phyloP scores from a whole-genome alignment of 176 grass and related monocot species.

The Zea luxurians region DNA sequence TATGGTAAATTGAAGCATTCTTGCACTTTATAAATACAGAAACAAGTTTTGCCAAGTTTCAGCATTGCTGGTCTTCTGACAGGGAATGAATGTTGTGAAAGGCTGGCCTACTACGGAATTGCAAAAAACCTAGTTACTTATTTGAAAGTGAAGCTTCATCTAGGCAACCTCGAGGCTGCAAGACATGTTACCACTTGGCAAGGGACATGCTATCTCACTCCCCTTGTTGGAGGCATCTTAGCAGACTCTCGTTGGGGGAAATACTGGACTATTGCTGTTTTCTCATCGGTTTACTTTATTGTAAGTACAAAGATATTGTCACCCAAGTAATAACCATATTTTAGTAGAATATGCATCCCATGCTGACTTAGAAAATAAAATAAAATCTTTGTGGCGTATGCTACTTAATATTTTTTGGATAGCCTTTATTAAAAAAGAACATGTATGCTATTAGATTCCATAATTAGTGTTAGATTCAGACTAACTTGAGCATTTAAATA shows the following conservation, averaged over 20 bases:
- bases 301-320: conserved; percentile 53
- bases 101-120: conserved; percentile 91
- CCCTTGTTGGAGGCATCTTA: conserved; percentile 80
- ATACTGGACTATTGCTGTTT: conserved; percentile 74
- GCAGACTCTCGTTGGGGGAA: conserved; percentile 88
- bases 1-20: neutral
- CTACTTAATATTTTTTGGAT: neutral
- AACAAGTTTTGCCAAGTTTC: neutral
- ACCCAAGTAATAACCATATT: neutral
- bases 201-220: conserved; percentile 91
- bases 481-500: neutral
- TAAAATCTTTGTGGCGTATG: neutral
- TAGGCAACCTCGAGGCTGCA: conserved; percentile 76
- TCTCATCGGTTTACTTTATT: conserved; percentile 76
- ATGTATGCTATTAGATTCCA: neutral
- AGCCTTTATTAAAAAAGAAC: neutral
- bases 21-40: conserved; percentile 33
- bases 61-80: conserved; percentile 35
- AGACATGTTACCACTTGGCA: conserved; percentile 84
- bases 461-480: neutral
- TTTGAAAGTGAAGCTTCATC: conserved; percentile 66
- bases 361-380: neutral
- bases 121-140: conserved; percentile 77
- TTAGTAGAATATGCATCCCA: conserved; percentile 8
- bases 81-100: conserved; percentile 84